Conservation (phyloP, 768 basidiomycete species). For the Auricularia cornea region DNA sequence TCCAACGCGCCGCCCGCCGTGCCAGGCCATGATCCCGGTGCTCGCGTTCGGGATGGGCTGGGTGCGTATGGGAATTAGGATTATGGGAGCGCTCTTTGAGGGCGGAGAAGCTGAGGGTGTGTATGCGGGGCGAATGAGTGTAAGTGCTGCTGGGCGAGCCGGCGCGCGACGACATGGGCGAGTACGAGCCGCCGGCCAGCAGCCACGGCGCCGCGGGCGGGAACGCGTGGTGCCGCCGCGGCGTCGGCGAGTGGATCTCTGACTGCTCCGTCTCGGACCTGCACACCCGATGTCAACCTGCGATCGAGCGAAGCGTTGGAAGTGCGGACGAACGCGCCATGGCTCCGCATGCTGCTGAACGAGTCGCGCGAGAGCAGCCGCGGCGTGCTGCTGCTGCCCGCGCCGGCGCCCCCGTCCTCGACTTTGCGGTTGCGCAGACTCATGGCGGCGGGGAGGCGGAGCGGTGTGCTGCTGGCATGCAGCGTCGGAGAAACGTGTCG, state of each 20-base stretch:
- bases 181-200: slow-evolving; percentile 43
- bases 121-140: slow-evolving; percentile 14
- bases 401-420: not conserved
- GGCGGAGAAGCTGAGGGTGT: slow-evolving; percentile 7
- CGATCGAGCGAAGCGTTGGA: no score
- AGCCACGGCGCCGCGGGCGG: slow-evolving; percentile 53
- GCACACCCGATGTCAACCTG: not conserved
- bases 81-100: slow-evolving; percentile 8
- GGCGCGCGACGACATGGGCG: slow-evolving; percentile 40
- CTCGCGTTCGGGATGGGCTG: slow-evolving; percentile 12
- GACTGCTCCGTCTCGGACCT: slow-evolving; percentile 27
- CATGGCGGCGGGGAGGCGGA: not conserved
- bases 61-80: not conserved
- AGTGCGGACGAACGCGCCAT: not conserved
- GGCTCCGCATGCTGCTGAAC: not conserved
- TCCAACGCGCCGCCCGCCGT: slow-evolving; percentile 66
- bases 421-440: not conserved
- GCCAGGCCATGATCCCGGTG: slow-evolving; percentile 34
- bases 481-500: no score
- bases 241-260: slow-evolving; percentile 55
- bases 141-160: slow-evolving; percentile 35
- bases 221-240: slow-evolving; percentile 51
- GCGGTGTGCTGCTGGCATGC: no score
- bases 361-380: not conserved
- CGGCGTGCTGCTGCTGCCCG: no score